These are phyloP conservation scores for Selenicereus undatus DNA, from an alignment of 148 eudicot species.

Conservation along the genomic window DNA sequence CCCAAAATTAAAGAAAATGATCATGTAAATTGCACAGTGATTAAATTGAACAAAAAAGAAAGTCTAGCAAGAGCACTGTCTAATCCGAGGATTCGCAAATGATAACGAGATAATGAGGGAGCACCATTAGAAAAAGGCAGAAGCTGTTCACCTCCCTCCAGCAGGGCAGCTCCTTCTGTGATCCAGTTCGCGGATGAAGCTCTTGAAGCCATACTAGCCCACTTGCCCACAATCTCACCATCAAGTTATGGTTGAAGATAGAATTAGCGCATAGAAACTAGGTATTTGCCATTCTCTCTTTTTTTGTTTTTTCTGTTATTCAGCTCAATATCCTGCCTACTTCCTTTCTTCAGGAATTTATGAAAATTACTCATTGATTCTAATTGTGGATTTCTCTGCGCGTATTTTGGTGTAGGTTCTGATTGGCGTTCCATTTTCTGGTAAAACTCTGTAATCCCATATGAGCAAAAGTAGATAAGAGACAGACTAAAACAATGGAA, in stretches of 20 bases:
- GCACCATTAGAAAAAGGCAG: too few species aligned
- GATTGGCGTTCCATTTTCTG: not conserved
- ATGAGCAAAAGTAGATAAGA: not conserved
- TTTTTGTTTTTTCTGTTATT: not conserved
- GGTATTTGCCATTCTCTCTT: not conserved
- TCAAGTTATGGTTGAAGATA: not conserved
- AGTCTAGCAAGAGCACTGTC: too few species aligned
- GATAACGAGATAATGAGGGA: too few species aligned
- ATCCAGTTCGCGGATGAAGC: not conserved
- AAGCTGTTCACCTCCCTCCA: not conserved
- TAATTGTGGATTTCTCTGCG: not conserved
- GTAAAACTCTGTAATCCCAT: not conserved
- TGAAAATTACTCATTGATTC: not conserved
- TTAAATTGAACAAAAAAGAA: too few species aligned
- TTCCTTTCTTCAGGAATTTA: not conserved
- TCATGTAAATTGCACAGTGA: too few species aligned
- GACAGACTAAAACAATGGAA: constrained; percentile 22
- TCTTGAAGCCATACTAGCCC: not conserved
- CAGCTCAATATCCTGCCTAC: not conserved
- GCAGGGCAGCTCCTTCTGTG: not conserved
- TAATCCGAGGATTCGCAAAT: too few species aligned
- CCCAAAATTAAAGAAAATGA: too few species aligned
- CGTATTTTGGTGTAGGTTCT: not conserved
- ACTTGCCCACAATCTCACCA: not conserved
- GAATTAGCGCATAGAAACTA: not conserved